Base-by-base conservation (phyloP, 192 early-diverging fungal genomes). In the Coemansia sp. region DNA sequence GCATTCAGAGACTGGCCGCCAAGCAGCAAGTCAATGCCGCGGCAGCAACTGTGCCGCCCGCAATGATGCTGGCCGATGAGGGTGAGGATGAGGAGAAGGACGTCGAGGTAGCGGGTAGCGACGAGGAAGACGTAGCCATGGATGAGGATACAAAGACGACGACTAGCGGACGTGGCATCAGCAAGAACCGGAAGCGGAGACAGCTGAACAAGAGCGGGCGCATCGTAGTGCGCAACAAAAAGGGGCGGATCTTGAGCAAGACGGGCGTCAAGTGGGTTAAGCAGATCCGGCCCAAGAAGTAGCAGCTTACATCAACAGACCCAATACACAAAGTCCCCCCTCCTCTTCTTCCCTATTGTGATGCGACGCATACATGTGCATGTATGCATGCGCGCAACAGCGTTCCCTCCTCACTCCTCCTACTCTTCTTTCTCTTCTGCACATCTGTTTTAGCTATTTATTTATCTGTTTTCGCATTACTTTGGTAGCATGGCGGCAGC, bases 1-100 rank as follows among this genome's bases (percentile, higher is more conserved):
- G 77, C 45, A 74, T 80, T 29, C 53, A 80, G 77, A 67, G 77
- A 53, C 49, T 80, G 68, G 77, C 77, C 1, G 73, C 64, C 32
- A 71, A 71, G 65, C 77, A 80, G 63, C 57, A 40, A 24, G 60
- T 69, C 12, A 42, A 59, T 4, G 15, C 59, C 1, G 77, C 49
- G 11, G 27, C 49, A 10, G 68, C 15, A 71, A 65, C 15, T 68
- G 29, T 4, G 45, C 19, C 17, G 68, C 45, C 27, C 29, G 19
- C 46, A 47, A 12, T 60, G 47, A 42, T 71, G 64, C 35, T 57
- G 29, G 74, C 65, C 35, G n/a, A n/a, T n/a, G n/a, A n/a, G n/a
- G n/a, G n/a, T n/a, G 20, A 40, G 20, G 24, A 22, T 10, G 35
- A 60, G 20, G 73, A 75, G 19, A 53, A 56, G 9, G 37, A 40